phyloP scores from a whole-genome alignment of 345 rosid species.

The Lagerstroemia speciosa region DNA sequence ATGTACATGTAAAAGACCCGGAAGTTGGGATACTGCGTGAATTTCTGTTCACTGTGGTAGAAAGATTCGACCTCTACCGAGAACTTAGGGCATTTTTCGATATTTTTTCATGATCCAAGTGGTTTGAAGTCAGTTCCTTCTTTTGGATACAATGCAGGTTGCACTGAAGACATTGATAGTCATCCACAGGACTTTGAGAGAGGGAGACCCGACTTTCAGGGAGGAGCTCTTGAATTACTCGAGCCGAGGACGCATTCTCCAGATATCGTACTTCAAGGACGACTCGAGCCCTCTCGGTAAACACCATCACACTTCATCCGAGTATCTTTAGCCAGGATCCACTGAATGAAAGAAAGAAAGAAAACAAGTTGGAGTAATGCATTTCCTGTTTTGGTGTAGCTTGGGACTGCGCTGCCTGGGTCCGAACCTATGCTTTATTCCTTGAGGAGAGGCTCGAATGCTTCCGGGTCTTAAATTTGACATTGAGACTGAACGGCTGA shows the following conservation, averaged over 20 bases:
- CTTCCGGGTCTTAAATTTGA: constrained; percentile 67
- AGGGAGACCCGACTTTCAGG: constrained; percentile 87
- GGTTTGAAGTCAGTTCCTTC: neutral
- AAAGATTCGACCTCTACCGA: too few relatives aligned
- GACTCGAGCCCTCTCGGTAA: constrained; percentile 84
- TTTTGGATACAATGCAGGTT: constrained; percentile 31
- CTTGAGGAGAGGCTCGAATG: constrained; percentile 90
- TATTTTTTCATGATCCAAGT: neutral
- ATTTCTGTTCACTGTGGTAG: too few relatives aligned
- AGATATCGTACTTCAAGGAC: constrained; percentile 89
- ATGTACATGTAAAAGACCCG: too few relatives aligned
- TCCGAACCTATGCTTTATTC: constrained; percentile 75
- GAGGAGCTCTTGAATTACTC: constrained; percentile 80
- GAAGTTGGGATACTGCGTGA: too few relatives aligned
- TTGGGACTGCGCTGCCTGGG: constrained; percentile 98
- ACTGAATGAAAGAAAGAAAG: too few relatives aligned
- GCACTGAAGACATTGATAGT: constrained; percentile 87
- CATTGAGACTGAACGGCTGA: constrained; percentile 72
- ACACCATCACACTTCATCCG: neutral
- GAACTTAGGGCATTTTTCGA: neutral
- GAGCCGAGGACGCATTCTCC: constrained; percentile 67
- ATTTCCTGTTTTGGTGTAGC: constrained; percentile 31
- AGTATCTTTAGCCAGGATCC: neutral
- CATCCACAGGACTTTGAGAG: constrained; percentile 91
- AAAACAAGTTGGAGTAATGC: neutral